Conservation (phyloP, 805 yeast species). For the Torulaspora indica region DNA sequence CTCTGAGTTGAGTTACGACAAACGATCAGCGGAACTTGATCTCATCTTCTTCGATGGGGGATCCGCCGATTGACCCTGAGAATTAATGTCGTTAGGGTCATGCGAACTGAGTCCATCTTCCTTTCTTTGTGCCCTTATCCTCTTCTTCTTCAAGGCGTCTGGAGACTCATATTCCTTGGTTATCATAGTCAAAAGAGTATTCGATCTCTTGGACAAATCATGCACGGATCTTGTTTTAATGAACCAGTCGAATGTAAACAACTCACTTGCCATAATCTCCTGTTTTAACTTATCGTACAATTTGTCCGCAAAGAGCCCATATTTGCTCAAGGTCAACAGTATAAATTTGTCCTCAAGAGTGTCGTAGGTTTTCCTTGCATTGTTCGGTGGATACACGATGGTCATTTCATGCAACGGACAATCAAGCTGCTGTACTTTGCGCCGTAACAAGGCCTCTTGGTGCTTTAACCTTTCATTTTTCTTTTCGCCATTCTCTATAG, state of each 20-base stretch:
- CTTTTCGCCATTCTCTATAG: constrained; percentile 69
- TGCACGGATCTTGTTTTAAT: constrained; percentile 65
- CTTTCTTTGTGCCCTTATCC: constrained; percentile 21
- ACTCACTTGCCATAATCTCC: constrained; percentile 54
- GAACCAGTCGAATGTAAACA: constrained; percentile 71
- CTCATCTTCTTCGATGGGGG: constrained; percentile 19
- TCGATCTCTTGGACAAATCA: constrained; percentile 66
- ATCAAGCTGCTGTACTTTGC: constrained; percentile 49
- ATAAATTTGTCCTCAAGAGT: constrained; percentile 67
- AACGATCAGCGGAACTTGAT: neutral
- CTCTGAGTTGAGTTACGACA: neutral
- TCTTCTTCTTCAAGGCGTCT: constrained; percentile 48
- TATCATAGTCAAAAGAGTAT: constrained; percentile 60
- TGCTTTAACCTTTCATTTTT: constrained; percentile 50
- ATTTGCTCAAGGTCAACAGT: constrained; percentile 54
- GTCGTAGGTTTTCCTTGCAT: constrained; percentile 68
- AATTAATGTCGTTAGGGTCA: constrained; percentile 6
- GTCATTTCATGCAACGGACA: constrained; percentile 59
- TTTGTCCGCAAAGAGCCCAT: constrained; percentile 57
- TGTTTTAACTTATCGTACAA: constrained; percentile 61
- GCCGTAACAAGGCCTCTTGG: constrained; percentile 53
- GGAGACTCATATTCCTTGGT: constrained; percentile 67
- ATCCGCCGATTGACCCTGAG: constrained; percentile 9
- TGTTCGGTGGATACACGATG: constrained; percentile 77
- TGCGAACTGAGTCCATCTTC: constrained; percentile 23